Evolutionary conservation across 2,329 filamentous ascomycete species (phyloP).

Genomic region (Iodosphaeria phyllophila): DNA sequence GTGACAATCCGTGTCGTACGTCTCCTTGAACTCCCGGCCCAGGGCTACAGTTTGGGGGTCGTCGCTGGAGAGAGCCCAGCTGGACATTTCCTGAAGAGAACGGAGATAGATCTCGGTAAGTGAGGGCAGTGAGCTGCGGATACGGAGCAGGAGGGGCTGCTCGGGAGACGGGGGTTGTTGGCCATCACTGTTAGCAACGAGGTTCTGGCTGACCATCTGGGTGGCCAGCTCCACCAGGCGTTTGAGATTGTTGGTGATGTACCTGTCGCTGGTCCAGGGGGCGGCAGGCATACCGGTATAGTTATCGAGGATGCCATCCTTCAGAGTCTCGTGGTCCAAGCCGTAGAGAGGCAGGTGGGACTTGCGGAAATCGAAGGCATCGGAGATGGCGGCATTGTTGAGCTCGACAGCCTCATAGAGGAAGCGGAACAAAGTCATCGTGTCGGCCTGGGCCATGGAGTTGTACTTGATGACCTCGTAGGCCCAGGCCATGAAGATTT

Average conservation of each 20-base stretch:
- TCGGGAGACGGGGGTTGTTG: too few relatives aligned
- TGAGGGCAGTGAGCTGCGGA: conserved; percentile 27
- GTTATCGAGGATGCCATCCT: conserved; percentile 43
- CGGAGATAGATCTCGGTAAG: conserved; percentile 36
- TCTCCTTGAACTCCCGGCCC: conserved; percentile 25
- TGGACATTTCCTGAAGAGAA: conserved; percentile 31
- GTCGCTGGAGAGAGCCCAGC: conserved; percentile 26
- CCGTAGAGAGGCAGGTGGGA: conserved; percentile 56
- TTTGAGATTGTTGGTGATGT: conserved; percentile 41
- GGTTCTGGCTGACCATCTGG: conserved; percentile 32
- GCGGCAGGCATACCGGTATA: conserved; percentile 54
- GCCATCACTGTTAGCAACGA: conserved; percentile 11
- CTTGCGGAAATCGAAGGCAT: conserved; percentile 51
- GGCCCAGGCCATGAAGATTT: conserved; percentile 62
- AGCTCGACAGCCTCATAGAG: conserved; percentile 49
- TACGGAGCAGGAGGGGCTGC: conserved; percentile 20
- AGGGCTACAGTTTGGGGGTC: conserved; percentile 21
- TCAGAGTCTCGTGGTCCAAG: conserved; percentile 45
- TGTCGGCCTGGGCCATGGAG: conserved; percentile 41
- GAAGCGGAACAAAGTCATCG: conserved; percentile 31
- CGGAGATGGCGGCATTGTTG: conserved; percentile 50
- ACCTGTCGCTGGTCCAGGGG: conserved; percentile 70
- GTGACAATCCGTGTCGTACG: conserved; percentile 30
- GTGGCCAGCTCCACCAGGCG: conserved; percentile 38
- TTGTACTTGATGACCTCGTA: conserved; percentile 58